Base-by-base conservation (phyloP, 2,329 filamentous ascomycete species). In the Capronia epimyces region DNA sequence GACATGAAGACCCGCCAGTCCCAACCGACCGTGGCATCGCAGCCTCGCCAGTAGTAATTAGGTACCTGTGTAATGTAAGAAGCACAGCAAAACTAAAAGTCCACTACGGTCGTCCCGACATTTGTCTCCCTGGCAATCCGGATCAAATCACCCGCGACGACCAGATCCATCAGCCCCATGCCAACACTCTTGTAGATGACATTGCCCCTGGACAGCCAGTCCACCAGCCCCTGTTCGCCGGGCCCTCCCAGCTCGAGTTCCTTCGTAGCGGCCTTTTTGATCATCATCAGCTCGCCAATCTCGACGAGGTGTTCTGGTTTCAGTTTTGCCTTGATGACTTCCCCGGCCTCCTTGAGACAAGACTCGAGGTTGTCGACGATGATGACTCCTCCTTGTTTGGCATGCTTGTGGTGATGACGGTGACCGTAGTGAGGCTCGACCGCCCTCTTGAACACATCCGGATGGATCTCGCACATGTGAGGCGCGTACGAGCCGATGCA, bases 401-500 rank as follows among this genome's bases (percentile, higher is more conserved):
- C 73, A 50, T 80, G 76, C 51, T 69, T 71, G 54, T 77, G 75
- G 43, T 71, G 70, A 32, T 74, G 70, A n/a, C 53, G 49, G 21
- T 58, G 55, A 3, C 15, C 34, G 13, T 67, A 60, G 10, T 57
- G 48, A 1, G 75, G 70, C 22, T 70, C 71, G 1, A 82, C 79
- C 31, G 80, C 79, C 48, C 88, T 80, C 5, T 76, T 71, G 10
- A 97, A 70, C 43, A 96, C 74, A 37, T 87, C 87, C 1, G 83
- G 79, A 10, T 91, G 87, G 15, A 97, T 65, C 67, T 97, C 91
- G 39, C 84, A 76, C 89, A 95, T 95, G 47, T 86, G 68, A 2
- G 79, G 76, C 34, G 83, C 78, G 62, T 82, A 82, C 12, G 68
- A 71, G 21, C 72, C 72, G 34, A 74, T 70, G 9, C 69, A 69